A percentile compares a stretch with the other conserved stretches of the same genome.
Conservation (phyloP, 768 basidiomycete species). For the Suillus plorans region DNA sequence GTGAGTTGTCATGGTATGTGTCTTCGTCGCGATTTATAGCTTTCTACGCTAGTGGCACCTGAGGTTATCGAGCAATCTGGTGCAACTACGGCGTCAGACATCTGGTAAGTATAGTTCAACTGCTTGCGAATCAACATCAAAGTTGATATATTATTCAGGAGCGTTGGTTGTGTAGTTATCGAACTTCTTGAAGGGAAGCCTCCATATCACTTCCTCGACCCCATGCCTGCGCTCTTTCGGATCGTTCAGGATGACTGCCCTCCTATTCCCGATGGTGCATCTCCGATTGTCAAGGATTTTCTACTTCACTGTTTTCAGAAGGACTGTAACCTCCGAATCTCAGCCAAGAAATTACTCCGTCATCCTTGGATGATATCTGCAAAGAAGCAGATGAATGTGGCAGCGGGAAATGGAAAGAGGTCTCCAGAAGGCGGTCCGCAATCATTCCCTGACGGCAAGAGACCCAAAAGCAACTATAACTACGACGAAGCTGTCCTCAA, state of each 20-base stretch:
- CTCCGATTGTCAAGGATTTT: slow-evolving; percentile 95
- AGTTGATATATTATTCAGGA: slow-evolving; percentile 39
- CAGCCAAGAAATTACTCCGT: slow-evolving; percentile 86
- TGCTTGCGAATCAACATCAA: neutral
- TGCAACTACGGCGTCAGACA: slow-evolving; percentile 95
- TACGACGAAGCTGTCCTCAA: slow-evolving; percentile 92
- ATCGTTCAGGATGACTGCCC: slow-evolving; percentile 99
- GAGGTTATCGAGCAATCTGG: slow-evolving; percentile 99
- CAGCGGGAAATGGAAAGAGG: slow-evolving; percentile 27
- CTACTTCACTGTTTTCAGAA: slow-evolving; percentile 98
- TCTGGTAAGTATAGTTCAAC: slow-evolving; percentile 61
- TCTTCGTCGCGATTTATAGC: slow-evolving; percentile 8
- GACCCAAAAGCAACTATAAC: slow-evolving; percentile 77
- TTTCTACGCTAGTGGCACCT: slow-evolving; percentile 74
- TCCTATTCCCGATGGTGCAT: slow-evolving; percentile 93
- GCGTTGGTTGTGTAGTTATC: slow-evolving; percentile 96
- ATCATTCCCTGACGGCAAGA: slow-evolving; percentile 35
- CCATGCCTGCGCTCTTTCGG: slow-evolving; percentile 97
- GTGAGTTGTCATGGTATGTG: slow-evolving; percentile 43
- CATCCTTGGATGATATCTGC: slow-evolving; percentile 97
- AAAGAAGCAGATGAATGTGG: slow-evolving; percentile 62
- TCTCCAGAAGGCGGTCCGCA: slow-evolving; percentile 13
- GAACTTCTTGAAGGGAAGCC: slow-evolving; percentile 89
- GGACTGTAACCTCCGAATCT: slow-evolving; percentile 91
- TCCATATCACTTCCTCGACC: slow-evolving; percentile 93